Base-by-base conservation (phyloP, 345 rosid species). In the Lumnitzera racemosa region DNA sequence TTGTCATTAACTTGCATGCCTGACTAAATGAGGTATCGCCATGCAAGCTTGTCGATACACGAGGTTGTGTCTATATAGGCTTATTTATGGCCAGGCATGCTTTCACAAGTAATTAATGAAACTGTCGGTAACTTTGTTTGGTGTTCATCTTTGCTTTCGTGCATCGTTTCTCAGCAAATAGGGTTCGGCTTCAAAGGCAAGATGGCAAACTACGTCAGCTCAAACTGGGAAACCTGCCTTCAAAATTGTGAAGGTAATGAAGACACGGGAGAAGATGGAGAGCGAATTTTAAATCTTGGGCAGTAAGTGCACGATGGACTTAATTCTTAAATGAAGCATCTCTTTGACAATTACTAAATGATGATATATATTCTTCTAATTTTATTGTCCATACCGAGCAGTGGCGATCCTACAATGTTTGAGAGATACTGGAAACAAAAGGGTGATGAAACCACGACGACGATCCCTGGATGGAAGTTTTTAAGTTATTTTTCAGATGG, bases 341-440 rank as follows among this genome's bases (percentile, higher is more conserved):
- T 36, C 43, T 36, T 20, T 36, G 43, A 9, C 43, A 36, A 36
- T 36, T 36, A 36, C 43, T 36, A 36, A 36, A 36, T 36, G 43
- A 36, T 36, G 11, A 36, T 36, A 36, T 20, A 20, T 36, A 36
- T 36, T 36, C 5, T 36, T 36, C 43, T 36, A 36, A 36, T 36
- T 20, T 36, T 36, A 36, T 36, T 36, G 43, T 36, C 43, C 43
- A 36, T 36, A 36, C 43, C 43, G 43, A 36, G 75, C 79, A 92
- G 98, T 56, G 98, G 98, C n/a, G 97, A 92, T 74, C 98, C 98
- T 24, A 89, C 89, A 0, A 79, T 92, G 83, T 92, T 89, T 48
- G 94, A 83, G 73, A 80, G 50, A 31, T 89, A 76, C 46, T 92
- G 97, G 98, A 76, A 65, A 59, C 65, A 78, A 72, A 69, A 56